These are phyloP conservation scores for Coemansia sp. DNA, from an alignment of 192 early-diverging fungal genomes.

Conservation along the genomic window DNA sequence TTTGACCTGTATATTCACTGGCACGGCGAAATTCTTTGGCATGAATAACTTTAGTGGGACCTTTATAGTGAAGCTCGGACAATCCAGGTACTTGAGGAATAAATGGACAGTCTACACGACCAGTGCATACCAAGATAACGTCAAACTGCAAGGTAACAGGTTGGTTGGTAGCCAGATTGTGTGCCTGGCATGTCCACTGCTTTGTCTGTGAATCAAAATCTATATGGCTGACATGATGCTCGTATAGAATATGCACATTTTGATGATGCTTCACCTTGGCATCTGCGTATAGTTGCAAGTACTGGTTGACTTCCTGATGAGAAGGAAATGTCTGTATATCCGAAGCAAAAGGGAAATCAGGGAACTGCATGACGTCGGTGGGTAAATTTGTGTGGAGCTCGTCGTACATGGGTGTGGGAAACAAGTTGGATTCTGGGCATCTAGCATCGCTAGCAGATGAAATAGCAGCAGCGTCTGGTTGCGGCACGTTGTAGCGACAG, in stretches of 20 bases:
- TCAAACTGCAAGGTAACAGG: slow-evolving; percentile 29
- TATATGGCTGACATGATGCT: slow-evolving; percentile 18
- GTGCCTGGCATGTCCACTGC: slow-evolving; percentile 30
- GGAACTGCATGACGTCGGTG: slow-evolving; percentile 54
- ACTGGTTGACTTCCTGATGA: slow-evolving; percentile 40
- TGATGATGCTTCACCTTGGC: slow-evolving; percentile 11
- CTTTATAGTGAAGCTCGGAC: not conserved
- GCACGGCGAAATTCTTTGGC: slow-evolving; percentile 38
- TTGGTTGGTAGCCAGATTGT: slow-evolving; percentile 7
- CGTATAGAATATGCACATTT: slow-evolving; percentile 36
- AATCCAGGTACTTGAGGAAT: slow-evolving; percentile 54
- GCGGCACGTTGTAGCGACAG: slow-evolving; percentile 34
- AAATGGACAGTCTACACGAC: slow-evolving; percentile 51
- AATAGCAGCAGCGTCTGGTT: slow-evolving; percentile 5
- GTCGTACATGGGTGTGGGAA: slow-evolving; percentile 45
- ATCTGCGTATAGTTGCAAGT: slow-evolving; percentile 33
- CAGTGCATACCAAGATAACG: slow-evolving; percentile 53
- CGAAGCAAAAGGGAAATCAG: slow-evolving; percentile 36
- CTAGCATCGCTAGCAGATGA: slow-evolving; percentile 12
- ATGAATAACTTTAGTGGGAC: slow-evolving; percentile 7
- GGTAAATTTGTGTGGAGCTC: slow-evolving; percentile 57
- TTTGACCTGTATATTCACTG: slow-evolving; percentile 17
- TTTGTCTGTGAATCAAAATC: slow-evolving; percentile 9
- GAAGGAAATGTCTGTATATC: slow-evolving; percentile 44
- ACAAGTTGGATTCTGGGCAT: slow-evolving; percentile 13